Percentiles rank a stretch among this genome's conserved stretches.
Conservation (phyloP, 345 rosid genomes). For the Populus euphratica region DNA sequence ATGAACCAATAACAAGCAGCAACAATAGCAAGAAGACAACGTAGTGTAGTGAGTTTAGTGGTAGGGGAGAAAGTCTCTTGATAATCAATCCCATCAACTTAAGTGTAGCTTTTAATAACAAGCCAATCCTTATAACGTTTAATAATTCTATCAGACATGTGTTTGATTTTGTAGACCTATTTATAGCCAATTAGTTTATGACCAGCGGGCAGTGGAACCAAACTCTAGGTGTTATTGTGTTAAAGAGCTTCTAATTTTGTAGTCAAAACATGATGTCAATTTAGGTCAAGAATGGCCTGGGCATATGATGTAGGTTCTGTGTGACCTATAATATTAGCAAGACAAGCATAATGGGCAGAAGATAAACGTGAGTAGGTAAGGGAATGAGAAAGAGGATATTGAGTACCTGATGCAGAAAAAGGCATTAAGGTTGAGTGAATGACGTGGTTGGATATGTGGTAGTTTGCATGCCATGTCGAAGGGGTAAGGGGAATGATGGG, state of each 20-base stretch:
- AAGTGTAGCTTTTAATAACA: background rate
- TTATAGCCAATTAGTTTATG: background rate
- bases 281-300: background rate
- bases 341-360: too few species aligned
- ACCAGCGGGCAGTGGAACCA: background rate
- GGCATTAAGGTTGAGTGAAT: too few species aligned
- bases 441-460: too few species aligned
- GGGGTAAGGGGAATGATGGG: too few species aligned
- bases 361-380: background rate
- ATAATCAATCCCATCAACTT: background rate
- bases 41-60: background rate
- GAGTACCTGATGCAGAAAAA: too few species aligned
- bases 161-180: slow-evolving; percentile 4
- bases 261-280: background rate
- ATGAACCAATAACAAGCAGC: background rate
- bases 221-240: background rate
- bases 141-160: background rate
- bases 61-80: background rate
- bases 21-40: background rate
- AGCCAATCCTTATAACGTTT: background rate
- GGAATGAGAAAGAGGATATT: background rate
- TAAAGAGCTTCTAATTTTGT: background rate
- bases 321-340: too few species aligned
- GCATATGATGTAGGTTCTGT: background rate
- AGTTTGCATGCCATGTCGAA: too few species aligned